Conservation (phyloP, 2,329 filamentous ascomycete genomes). For the Aspergillus sp. region DNA sequence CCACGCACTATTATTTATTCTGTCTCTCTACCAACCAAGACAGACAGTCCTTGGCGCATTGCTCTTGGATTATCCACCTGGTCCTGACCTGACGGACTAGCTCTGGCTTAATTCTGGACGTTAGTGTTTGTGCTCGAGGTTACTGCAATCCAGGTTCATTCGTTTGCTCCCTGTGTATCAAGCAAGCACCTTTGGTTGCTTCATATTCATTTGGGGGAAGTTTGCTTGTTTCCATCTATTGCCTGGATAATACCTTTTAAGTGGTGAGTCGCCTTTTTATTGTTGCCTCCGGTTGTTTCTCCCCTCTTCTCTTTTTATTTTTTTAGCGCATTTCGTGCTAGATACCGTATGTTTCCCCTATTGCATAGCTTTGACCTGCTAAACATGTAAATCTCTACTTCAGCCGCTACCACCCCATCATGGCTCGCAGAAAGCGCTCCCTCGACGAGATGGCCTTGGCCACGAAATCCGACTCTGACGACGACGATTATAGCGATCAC, state of each 20-base stretch:
- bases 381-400: neutral
- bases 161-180: neutral
- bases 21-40: neutral
- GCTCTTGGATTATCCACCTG: neutral
- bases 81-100: too few species aligned
- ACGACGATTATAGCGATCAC: constrained; percentile 39
- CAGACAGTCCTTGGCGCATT: neutral
- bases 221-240: neutral
- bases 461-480: constrained; percentile 37
- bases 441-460: constrained; percentile 36
- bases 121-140: neutral
- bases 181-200: neutral
- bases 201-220: neutral
- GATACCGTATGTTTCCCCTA: neutral
- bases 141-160: neutral
- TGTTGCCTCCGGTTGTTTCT: neutral
- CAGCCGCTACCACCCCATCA: constrained; percentile 11
- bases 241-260: neutral
- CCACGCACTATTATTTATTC: neutral
- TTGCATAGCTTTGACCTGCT: neutral
- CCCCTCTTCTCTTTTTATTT: neutral
- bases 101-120: neutral
- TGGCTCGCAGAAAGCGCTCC: constrained; percentile 33
- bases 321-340: neutral
- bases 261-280: neutral